phyloP scores from a whole-genome alignment of 345 rosid species.

The Populus ilicifolia region DNA sequence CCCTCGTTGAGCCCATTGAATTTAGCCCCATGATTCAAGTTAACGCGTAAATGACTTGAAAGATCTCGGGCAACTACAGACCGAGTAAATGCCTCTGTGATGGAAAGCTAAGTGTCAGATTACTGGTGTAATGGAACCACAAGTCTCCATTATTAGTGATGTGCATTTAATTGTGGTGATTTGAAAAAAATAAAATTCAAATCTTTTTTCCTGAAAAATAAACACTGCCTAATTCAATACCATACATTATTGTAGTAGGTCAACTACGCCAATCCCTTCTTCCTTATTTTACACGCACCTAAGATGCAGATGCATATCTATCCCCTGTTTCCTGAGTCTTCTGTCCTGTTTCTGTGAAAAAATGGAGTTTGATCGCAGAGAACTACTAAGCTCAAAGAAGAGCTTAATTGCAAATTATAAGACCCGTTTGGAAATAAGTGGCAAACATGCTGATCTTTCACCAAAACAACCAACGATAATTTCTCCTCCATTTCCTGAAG shows the following conservation, averaged over 20 bases:
- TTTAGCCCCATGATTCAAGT: background rate
- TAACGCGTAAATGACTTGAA: slow-evolving; percentile 17
- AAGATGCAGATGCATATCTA: background rate
- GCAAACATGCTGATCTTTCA: rapidly evolving
- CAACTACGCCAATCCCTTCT: background rate
- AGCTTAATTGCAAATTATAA: background rate
- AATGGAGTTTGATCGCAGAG: slow-evolving; percentile 6
- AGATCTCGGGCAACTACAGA: background rate
- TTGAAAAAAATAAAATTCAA: no score
- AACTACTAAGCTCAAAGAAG: background rate
- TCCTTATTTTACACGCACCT: background rate
- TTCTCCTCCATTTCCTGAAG: background rate
- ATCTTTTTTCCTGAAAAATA: no score
- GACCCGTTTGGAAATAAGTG: background rate
- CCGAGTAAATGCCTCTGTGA: slow-evolving; percentile 21
- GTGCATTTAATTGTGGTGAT: no score
- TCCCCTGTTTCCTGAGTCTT: slow-evolving; percentile 5
- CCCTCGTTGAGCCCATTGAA: background rate
- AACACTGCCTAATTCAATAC: background rate
- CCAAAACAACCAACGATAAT: background rate
- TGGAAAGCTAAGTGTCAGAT: background rate
- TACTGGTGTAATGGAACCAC: background rate
- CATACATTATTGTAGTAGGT: background rate
- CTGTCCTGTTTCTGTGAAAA: background rate
- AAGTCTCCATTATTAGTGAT: background rate